Base-by-base conservation (phyloP, 306 rosid species). In the Trifolium subterraneum region DNA sequence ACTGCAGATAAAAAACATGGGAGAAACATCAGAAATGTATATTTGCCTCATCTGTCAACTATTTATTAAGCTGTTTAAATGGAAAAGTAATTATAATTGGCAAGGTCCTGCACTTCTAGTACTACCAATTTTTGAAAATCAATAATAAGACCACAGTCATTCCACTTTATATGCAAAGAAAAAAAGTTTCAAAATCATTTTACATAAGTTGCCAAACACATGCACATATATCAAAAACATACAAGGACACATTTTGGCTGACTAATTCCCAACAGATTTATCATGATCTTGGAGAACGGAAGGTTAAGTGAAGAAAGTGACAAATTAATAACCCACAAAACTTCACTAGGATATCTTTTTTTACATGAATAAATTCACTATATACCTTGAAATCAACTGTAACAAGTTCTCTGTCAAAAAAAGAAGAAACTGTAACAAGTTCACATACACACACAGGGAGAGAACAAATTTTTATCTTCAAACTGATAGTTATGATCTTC, bases 1-100 rank as follows among this genome's bases (percentile, higher is more conserved):
- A 82, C 96, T 93, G 88, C 82, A 77, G 77, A 66, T 5, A 55
- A 20, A 61, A 20, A 59, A 62, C 52, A 61, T 12, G 38, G 41
- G 50, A 75, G 70, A 65, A 25, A 59, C 29, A 58, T 71, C 16
- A 70, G 13, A 59, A 27, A 58, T 42, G 18, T 31, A 20, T 23
- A 9, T 19, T 16, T 61, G n/a, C 12, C 64, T 58, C 36, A 25
- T 23, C 18, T 60, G 33, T 54, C 33, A 48, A 70, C 18, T 25
- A 31, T 10, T 47, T 25, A 31, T 10, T 47, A 55, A n/a, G 50
- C 29, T 61, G 7, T 38, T 23, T 5, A 74, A 72, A 8, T 36
- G 25, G 67, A 52, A 33, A 54, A 33, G 48, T 13, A 54, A 55
- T 64, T 69, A 19, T 27, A 56, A 25, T 39, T 64, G 50, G 60